These are phyloP conservation scores for Fusarium fujikuroi DNA, from an alignment of 2,329 filamentous ascomycete species.

Conservation along the genomic window DNA sequence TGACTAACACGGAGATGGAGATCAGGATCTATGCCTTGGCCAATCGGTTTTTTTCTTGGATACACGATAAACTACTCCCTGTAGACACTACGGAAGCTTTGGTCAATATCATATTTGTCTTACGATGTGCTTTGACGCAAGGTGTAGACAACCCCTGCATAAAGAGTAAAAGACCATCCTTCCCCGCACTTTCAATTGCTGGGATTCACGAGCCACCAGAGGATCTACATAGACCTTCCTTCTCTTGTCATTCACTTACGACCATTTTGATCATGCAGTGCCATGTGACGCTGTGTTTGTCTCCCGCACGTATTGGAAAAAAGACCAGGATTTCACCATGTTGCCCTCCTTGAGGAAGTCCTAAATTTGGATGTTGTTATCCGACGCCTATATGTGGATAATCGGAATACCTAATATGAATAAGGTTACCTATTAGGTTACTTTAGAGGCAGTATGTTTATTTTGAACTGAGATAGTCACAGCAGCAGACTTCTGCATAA, in stretches of 20 bases:
- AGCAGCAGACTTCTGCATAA: rapidly evolving
- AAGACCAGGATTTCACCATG: too few relatives aligned
- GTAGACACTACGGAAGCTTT: rapidly evolving
- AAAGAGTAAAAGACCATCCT: rapidly evolving
- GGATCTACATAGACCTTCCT: not conserved
- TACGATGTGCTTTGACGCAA: not conserved
- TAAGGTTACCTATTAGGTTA: too few relatives aligned
- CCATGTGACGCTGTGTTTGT: too few relatives aligned
- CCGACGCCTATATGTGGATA: too few relatives aligned
- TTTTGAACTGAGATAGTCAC: not conserved
- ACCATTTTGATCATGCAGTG: not conserved
- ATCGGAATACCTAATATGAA: too few relatives aligned
- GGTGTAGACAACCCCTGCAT: too few relatives aligned
- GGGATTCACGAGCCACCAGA: not conserved
- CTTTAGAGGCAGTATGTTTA: too few relatives aligned
- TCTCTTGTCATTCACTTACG: not conserved
- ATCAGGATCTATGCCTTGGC: not conserved
- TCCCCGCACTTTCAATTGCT: not conserved
- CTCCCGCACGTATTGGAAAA: too few relatives aligned
- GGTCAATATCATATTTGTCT: not conserved
- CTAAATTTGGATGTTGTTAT: too few relatives aligned
- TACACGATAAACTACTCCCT: too few relatives aligned
- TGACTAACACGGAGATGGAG: rapidly evolving
- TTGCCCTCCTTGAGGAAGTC: too few relatives aligned
- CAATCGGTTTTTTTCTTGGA: not conserved